Percentiles rank a stretch among this genome's conserved stretches.
These are phyloP conservation scores for Picea sitchensis DNA, from an alignment of 75 land plant genomes.

Conservation along the genomic window DNA sequence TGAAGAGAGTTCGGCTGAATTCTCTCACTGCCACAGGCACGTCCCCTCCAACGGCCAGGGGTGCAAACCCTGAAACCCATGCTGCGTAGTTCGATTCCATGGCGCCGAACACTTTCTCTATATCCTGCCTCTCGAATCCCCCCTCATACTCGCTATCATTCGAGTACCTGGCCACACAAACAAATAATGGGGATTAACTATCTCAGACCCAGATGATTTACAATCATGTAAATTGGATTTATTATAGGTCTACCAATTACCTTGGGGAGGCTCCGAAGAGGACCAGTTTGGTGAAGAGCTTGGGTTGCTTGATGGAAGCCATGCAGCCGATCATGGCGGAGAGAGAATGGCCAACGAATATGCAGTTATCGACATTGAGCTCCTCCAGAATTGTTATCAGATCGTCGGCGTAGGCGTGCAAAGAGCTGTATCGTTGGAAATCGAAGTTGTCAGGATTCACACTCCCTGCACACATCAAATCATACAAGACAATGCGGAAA, in stretches of 20 bases:
- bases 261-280: conserved; percentile 81
- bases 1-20: conserved; percentile 76
- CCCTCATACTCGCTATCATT: conserved; percentile 70
- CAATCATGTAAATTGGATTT: too few relatives aligned
- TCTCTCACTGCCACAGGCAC: conserved; percentile 64
- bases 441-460: conserved; percentile 73
- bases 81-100: conserved; percentile 72
- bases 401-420: conserved; percentile 69
- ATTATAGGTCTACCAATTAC: conserved; percentile 17
- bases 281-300: conserved; percentile 67
- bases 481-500: conserved; percentile 59
- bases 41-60: conserved; percentile 68
- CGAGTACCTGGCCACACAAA: conserved; percentile 37
- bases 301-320: conserved; percentile 66
- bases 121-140: conserved; percentile 64
- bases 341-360: conserved; percentile 75
- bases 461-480: conserved; percentile 76
- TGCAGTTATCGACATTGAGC: conserved; percentile 48
- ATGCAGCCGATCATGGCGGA: conserved; percentile 83
- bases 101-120: conserved; percentile 52
- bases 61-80: conserved; percentile 71
- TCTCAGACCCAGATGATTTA: too few relatives aligned
- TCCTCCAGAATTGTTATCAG: conserved; percentile 56
- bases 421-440: conserved; percentile 47
- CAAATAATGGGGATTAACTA: too few relatives aligned